Base-by-base conservation (phyloP, 1,284 basidiomycete genomes). In the Tilletia indica region DNA sequence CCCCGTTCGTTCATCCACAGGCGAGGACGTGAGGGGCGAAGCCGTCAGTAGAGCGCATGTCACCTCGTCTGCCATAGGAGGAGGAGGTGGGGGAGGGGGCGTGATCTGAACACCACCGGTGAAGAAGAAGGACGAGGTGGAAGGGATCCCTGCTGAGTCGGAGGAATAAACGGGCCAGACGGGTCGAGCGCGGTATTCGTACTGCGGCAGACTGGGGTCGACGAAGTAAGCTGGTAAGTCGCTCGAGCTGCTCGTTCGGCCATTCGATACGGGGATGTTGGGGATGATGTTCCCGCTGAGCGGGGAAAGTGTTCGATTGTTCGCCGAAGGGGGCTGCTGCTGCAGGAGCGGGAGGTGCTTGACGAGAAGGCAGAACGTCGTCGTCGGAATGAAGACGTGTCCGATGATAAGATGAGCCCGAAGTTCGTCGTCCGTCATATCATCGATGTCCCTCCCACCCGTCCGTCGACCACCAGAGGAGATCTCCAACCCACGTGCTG, bases 181-280 rank as follows among this genome's bases (percentile, higher is more conserved):
- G 34, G 61, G 61, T 14, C 61, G 31, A 14, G 61, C 61, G 16
- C 61, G 61, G 39, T 64, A 64, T 39, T 64, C 61, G 61, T 64
- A 64, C 36, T 64, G 61, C 5, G 61, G 61, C 3, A 64, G 21
- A 39, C 61, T 64, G 8, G 61, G 61, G 21, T 64, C 61, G 36
- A 64, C 61, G 39, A 64, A 64, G 14, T 64, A 64, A 14, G 61
- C 61, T 3, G 61, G 61, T 21, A 64, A 21, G 11, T 64, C 61
- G 61, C 36, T 42, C 34, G 34, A 36, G 34, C 14, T 16, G 61
- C 61, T 64, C 21, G 56, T 31, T 31, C 56, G 56, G 12, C 51
- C 19, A 9, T n/a, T 31, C 25, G 25, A 31, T 31, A 31, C 25
- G 25, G 25, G 25, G 2, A 31, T 31, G 25, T 31, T 31, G 25